phyloP scores from a whole-genome alignment of 192 early-diverging fungal genomes.

The Podila minutissima region DNA sequence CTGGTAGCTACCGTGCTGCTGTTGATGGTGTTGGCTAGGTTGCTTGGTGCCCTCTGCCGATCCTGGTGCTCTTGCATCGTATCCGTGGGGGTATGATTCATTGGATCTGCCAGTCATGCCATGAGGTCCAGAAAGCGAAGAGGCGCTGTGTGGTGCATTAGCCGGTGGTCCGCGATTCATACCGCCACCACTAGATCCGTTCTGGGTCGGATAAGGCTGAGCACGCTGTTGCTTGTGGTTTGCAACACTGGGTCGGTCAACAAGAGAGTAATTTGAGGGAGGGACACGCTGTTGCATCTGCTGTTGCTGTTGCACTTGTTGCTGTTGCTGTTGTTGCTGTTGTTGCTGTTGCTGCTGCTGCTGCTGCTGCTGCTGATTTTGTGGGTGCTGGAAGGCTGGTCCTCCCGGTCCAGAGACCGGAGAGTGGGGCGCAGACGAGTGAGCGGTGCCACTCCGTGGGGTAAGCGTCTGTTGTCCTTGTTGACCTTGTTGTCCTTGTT shows the following conservation, averaged over 20 bases:
- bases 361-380: not conserved
- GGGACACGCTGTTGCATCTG: not conserved
- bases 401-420: not conserved
- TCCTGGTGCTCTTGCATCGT: constrained; percentile 1
- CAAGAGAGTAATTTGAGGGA: not conserved
- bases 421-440: not conserved
- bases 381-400: not conserved
- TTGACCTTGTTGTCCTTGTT: not conserved
- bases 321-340: not conserved
- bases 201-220: not conserved
- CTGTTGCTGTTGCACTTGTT: not conserved
- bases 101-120: not conserved
- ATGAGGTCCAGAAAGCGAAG: not conserved
- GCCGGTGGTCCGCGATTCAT: not conserved
- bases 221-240: constrained; percentile 1
- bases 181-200: not conserved
- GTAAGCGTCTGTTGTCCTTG: not conserved
- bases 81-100: not conserved
- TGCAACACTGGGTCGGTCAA: constrained; percentile 1
- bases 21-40: not conserved
- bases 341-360: constrained; percentile 7
- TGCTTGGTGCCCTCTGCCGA: not conserved
- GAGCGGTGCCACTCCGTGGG: too few relatives aligned
- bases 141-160: not conserved
- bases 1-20: constrained; percentile 1